Conservation (phyloP, 2,329 filamentous ascomycete species). For the Sporothrix dimorphospora region DNA sequence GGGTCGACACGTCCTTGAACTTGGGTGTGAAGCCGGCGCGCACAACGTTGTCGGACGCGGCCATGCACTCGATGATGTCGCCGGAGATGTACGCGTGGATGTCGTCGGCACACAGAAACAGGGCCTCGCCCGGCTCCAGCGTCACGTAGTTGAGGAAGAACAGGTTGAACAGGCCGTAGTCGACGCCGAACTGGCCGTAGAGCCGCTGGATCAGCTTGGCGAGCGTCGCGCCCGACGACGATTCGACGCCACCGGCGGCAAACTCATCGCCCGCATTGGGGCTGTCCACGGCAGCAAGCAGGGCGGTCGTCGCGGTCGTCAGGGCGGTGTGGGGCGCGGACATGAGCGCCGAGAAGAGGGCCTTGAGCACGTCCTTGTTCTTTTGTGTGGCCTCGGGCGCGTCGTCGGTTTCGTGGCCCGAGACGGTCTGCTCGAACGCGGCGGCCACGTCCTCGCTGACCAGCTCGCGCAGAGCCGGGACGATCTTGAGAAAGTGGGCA, state of each 20-base stretch:
- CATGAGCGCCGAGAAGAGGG: constrained; percentile 80
- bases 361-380: constrained; percentile 80
- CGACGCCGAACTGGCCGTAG: constrained; percentile 80
- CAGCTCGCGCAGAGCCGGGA: constrained; percentile 62
- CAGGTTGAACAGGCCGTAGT: constrained; percentile 91
- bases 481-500: constrained; percentile 71
- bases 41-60: constrained; percentile 96
- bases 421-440: constrained; percentile 58
- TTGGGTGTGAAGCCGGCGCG: constrained; percentile 97
- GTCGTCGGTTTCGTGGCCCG: constrained; percentile 48
- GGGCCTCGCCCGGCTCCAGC: constrained; percentile 84
- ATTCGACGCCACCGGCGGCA: constrained; percentile 70
- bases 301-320: constrained; percentile 64
- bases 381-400: constrained; percentile 44
- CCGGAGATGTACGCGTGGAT: constrained; percentile 94
- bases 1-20: constrained; percentile 91
- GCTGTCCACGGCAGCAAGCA: constrained; percentile 68
- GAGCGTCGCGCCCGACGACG: constrained; percentile 70
- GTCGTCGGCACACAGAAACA: constrained; percentile 95
- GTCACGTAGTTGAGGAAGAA: constrained; percentile 98
- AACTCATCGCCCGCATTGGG: constrained; percentile 62
- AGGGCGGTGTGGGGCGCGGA: constrained; percentile 69
- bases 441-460: constrained; percentile 67
- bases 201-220: constrained; percentile 76
- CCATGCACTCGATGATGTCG: constrained; percentile 99